Evolutionary conservation across 2,329 filamentous ascomycete species (phyloP).

Genomic region (Penicillium frequentans): DNA sequence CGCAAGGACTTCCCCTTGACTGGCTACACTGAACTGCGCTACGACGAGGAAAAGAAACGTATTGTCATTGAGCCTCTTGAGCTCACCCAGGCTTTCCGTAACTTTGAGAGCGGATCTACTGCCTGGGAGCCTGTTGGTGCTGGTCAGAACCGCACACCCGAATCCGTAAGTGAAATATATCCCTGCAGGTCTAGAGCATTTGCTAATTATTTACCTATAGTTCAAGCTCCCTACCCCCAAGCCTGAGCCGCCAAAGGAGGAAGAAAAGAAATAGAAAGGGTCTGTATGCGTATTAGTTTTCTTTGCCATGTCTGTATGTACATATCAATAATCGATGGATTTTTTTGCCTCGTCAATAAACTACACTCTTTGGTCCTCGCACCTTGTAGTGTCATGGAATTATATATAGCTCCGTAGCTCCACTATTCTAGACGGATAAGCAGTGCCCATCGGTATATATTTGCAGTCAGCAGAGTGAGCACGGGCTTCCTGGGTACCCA

Average conservation of each 20-base stretch:
- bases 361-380: neutral
- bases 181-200: neutral
- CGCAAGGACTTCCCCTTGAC: constrained; percentile 98
- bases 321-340: constrained; percentile 30
- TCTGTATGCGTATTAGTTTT: constrained; percentile 39
- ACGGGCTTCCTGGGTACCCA: neutral
- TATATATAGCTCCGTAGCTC: neutral
- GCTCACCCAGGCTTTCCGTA: constrained; percentile 96
- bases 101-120: constrained; percentile 87
- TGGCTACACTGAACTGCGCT: constrained; percentile 96
- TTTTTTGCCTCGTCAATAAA: constrained; percentile 2
- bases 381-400: neutral
- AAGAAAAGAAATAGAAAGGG: constrained; percentile 78
- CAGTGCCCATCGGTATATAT: too few species aligned
- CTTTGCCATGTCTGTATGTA: constrained; percentile 42
- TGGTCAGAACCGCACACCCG: constrained; percentile 77
- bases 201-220: constrained; percentile 32
- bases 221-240: constrained; percentile 97
- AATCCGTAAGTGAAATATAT: constrained; percentile 50
- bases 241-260: constrained; percentile 87
- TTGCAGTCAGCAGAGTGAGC: neutral
- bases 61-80: constrained; percentile 98
- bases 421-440: neutral
- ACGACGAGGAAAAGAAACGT: constrained; percentile 99
- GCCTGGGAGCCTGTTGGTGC: constrained; percentile 69